phyloP scores from a whole-genome alignment of 1,139 yeast species.

The Nadsonia starkeyi-henricii region DNA sequence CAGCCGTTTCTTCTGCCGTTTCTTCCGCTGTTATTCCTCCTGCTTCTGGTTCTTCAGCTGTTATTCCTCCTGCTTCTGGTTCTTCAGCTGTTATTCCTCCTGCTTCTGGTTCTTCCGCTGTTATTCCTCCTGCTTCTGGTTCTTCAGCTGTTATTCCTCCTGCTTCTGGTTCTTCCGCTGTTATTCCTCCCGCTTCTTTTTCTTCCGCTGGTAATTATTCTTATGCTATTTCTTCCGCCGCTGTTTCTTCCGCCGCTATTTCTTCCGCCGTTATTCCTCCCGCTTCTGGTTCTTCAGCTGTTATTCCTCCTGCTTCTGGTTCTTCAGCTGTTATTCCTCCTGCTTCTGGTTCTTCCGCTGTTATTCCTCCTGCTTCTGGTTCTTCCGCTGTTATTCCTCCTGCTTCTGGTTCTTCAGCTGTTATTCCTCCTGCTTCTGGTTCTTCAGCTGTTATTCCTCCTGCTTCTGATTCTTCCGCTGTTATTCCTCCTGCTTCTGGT shows the following conservation, averaged over 20 bases:
- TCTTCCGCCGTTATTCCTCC: constrained; percentile 5
- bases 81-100: constrained; percentile 4
- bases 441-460: constrained; percentile 9
- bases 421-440: constrained; percentile 5
- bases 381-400: constrained; percentile 5
- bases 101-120: constrained; percentile 7
- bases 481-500: constrained; percentile 2
- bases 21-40: background rate
- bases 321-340: constrained; percentile 9
- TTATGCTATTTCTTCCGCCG: constrained; percentile 7
- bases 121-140: constrained; percentile 10
- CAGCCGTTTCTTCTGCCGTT: background rate
- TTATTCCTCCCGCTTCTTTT: constrained; percentile 7
- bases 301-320: constrained; percentile 5
- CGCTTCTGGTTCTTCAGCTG: constrained; percentile 7
- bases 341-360: constrained; percentile 5
- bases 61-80: constrained; percentile 6
- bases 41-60: background rate
- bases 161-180: constrained; percentile 7
- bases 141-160: constrained; percentile 8
- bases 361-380: constrained; percentile 2
- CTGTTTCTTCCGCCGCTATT: constrained; percentile 3
- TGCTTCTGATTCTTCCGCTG: constrained; percentile 5
- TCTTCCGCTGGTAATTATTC: constrained; percentile 8
- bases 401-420: constrained; percentile 7